These are phyloP conservation scores for Quillaja saponaria DNA, from an alignment of 306 rosid genomes.

Conservation along the genomic window DNA sequence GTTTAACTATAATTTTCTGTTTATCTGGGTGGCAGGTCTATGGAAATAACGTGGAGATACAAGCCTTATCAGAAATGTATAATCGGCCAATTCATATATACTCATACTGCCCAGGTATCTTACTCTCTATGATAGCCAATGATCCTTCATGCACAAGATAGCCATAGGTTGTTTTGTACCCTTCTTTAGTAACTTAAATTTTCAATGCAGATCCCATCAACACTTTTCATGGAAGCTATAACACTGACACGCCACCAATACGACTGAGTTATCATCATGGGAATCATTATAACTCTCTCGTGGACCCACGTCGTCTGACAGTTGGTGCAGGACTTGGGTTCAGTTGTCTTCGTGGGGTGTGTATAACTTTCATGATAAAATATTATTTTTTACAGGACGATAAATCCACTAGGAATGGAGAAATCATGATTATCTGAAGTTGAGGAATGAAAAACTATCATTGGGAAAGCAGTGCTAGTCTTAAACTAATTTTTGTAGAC, in stretches of 20 bases:
- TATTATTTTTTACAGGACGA: background rate
- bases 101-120: constrained; percentile 71
- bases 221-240: constrained; percentile 80
- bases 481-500: constrained; percentile 6
- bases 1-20: background rate
- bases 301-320: constrained; percentile 82
- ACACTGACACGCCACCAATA: constrained; percentile 85
- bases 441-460: background rate
- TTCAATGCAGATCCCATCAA: constrained; percentile 84
- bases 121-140: constrained; percentile 4
- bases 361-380: constrained; percentile 18
- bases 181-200: constrained; percentile 28
- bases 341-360: constrained; percentile 78
- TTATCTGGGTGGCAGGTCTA: constrained; percentile 61
- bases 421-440: constrained; percentile 13
- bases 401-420: background rate
- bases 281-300: constrained; percentile 93
- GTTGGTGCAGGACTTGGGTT: constrained; percentile 96
- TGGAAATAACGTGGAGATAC: constrained; percentile 95
- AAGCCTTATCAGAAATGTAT: constrained; percentile 90
- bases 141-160: constrained; percentile 15
- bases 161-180: constrained; percentile 1
- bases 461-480: background rate
- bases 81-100: constrained; percentile 94
- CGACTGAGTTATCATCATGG: constrained; percentile 92